phyloP scores from a whole-genome alignment of 2,329 filamentous ascomycete genomes.

The Chaetomium globosum region DNA sequence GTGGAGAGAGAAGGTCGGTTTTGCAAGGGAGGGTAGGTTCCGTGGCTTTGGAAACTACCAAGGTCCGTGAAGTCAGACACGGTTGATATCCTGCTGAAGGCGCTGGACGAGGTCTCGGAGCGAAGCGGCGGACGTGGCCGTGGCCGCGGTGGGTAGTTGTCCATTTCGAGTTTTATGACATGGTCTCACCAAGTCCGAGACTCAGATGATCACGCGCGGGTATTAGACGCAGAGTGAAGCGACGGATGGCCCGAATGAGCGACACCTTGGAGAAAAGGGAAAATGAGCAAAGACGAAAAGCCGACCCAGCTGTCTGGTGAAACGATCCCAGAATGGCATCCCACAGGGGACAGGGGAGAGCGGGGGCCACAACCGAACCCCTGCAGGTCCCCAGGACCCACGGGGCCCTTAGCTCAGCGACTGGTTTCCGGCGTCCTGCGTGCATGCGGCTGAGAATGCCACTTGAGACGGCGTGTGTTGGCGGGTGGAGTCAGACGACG shows the following conservation, averaged over 20 bases:
- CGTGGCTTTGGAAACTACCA: conserved; percentile 64
- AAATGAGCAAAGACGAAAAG: not conserved
- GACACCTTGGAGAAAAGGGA: conserved; percentile 1
- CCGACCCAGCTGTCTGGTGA: not conserved
- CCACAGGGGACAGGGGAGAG: not conserved
- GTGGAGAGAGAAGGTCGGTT: conserved; percentile 47
- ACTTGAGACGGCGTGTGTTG: conserved; percentile 10
- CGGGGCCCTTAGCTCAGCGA: conserved; percentile 9
- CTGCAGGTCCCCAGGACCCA: conserved; percentile 11
- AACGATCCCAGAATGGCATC: not conserved
- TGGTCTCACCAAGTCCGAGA: not conserved
- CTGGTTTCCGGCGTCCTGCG: not conserved
- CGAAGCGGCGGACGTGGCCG: conserved; percentile 33
- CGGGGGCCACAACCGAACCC: not conserved
- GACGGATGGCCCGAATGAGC: conserved; percentile 9
- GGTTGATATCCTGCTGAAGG: conserved; percentile 39
- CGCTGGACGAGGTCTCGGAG: conserved; percentile 29
- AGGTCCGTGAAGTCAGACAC: conserved; percentile 41
- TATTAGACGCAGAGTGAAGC: conserved; percentile 6
- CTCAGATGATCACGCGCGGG: conserved; percentile 1
- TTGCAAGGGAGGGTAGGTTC: conserved; percentile 37
- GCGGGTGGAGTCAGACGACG: not conserved
- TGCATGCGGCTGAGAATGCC: conserved; percentile 17
- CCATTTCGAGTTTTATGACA: conserved; percentile 32
- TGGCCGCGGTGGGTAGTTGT: conserved; percentile 25